A percentile compares a stretch with the other conserved stretches of the same genome.
Conservation (phyloP, 371 early-diverging fungal species). For the Apophysomyces sp. region DNA sequence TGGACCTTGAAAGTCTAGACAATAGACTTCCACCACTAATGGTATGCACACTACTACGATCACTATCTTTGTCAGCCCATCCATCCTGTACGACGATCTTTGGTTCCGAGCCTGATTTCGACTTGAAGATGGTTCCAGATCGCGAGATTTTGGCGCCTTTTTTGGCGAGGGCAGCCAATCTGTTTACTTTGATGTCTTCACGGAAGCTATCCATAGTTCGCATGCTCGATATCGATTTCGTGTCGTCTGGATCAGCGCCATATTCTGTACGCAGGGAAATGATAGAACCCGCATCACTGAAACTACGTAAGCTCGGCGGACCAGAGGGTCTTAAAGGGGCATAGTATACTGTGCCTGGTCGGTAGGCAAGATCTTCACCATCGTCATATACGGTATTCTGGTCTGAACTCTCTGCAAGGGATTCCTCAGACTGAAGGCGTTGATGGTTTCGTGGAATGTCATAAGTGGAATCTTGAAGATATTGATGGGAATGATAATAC, state of each 20-base stretch:
- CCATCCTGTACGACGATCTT: not conserved
- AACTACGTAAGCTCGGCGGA: not conserved
- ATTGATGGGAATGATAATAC: constrained; percentile 30
- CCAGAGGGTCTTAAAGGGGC: constrained; percentile 18
- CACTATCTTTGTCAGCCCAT: not conserved
- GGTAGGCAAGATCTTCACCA: constrained; percentile 15
- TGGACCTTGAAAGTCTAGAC: constrained; percentile 13
- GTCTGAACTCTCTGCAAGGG: not conserved
- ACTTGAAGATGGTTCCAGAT: constrained; percentile 14
- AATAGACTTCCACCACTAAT: constrained; percentile 8
- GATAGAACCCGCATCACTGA: constrained; percentile 15
- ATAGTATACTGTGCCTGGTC: constrained; percentile 18
- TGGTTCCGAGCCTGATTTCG: constrained; percentile 9
- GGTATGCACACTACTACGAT: constrained; percentile 2
- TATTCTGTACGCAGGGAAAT: constrained; percentile 26
- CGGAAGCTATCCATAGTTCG: constrained; percentile 2
- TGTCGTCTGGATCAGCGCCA: constrained; percentile 10
- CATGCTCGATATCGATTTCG: constrained; percentile 12
- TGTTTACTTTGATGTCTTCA: not conserved
- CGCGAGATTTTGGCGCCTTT: constrained; percentile 13
- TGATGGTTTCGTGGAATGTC: not conserved
- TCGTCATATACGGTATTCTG: constrained; percentile 8
- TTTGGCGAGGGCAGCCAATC: not conserved
- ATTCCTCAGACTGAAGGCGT: not conserved
- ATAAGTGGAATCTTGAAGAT: not conserved